phyloP scores from a whole-genome alignment of 306 rosid genomes.

The Casuarina glauca region DNA sequence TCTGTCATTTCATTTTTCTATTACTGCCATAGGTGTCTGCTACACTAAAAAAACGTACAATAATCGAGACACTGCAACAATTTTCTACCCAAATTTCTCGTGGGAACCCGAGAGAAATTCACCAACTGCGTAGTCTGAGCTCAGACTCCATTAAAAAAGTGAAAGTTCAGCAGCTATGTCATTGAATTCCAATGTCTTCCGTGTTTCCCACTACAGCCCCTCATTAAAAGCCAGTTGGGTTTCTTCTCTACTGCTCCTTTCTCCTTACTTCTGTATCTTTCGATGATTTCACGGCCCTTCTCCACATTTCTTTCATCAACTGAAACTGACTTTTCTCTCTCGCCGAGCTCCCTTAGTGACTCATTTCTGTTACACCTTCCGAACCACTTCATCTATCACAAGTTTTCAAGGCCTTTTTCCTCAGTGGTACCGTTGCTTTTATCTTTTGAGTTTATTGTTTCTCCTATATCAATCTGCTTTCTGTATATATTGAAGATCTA shows the following conservation, averaged over 20 bases:
- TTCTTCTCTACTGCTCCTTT: constrained; percentile 26
- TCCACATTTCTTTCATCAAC: constrained; percentile 10
- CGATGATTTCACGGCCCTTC: constrained; percentile 3
- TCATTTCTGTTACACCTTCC: background rate
- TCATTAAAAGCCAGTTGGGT: constrained; percentile 48
- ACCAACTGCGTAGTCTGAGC: constrained; percentile 51
- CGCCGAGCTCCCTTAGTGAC: constrained; percentile 16
- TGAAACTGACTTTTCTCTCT: constrained; percentile 20
- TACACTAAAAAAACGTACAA: constrained; percentile 22
- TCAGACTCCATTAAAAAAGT: constrained; percentile 33
- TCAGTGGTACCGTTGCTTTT: background rate
- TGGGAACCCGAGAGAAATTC: constrained; percentile 39
- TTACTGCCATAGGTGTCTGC: constrained; percentile 39
- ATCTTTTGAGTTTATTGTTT: too few species aligned
- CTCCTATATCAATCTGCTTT: background rate
- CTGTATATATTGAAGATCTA: constrained; percentile 47
- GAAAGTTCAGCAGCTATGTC: constrained; percentile 12
- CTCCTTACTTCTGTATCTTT: constrained; percentile 2
- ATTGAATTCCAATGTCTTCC: constrained; percentile 28
- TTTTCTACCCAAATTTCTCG: constrained; percentile 49
- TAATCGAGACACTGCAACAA: constrained; percentile 47
- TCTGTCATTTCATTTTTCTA: constrained; percentile 28
- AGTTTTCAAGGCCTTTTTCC: background rate
- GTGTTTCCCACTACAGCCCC: constrained; percentile 38
- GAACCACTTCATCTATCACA: background rate